phyloP scores from a whole-genome alignment of 1,284 basidiomycete genomes.

The Papiliotrema laurentii region DNA sequence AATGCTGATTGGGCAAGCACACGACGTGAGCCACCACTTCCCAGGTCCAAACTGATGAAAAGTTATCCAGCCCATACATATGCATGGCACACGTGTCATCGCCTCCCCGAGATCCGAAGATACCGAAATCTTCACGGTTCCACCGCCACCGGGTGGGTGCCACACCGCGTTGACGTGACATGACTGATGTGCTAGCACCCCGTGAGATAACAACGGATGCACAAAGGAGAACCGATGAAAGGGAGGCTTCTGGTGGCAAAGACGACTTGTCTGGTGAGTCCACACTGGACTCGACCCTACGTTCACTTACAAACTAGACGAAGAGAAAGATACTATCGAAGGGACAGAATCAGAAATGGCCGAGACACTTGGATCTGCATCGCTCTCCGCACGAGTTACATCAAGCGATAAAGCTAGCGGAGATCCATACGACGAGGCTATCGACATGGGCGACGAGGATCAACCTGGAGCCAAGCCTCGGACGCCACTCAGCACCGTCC shows the following conservation, averaged over 20 bases:
- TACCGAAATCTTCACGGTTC: background rate
- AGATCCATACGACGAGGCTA: background rate
- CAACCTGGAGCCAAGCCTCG: background rate
- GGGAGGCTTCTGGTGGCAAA: background rate
- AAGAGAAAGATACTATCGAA: slow-evolving; percentile 3
- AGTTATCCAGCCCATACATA: background rate
- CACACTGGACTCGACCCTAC: background rate
- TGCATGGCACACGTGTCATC: background rate
- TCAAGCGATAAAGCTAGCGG: background rate
- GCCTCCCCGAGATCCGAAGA: background rate
- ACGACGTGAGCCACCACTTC: slow-evolving; percentile 3
- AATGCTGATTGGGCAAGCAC: slow-evolving; percentile 7
- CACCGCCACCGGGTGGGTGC: background rate
- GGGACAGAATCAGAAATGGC: background rate
- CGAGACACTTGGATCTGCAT: background rate
- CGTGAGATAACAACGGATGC: background rate
- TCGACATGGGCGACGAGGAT: background rate
- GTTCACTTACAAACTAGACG: background rate
- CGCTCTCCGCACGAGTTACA: background rate
- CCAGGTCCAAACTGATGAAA: background rate
- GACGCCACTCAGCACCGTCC: too few relatives aligned
- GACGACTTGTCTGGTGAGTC: background rate
- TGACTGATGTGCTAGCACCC: background rate
- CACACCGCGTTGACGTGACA: background rate
- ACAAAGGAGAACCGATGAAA: background rate